phyloP scores from a whole-genome alignment of 2,329 filamentous ascomycete species.

The Phialophora tarda region DNA sequence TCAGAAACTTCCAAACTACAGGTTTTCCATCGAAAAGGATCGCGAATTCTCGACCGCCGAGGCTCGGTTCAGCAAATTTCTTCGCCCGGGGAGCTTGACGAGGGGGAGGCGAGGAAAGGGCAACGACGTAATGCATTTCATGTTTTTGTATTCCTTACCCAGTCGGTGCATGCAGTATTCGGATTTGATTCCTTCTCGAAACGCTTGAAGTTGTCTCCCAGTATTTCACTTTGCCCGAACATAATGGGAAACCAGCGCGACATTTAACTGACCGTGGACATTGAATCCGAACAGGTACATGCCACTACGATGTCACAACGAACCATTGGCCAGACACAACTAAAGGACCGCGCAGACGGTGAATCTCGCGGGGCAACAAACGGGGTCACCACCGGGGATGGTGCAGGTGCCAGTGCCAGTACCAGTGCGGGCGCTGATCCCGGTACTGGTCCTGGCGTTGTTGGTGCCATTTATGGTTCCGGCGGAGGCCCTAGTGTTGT shows the following conservation, averaged over 20 bases:
- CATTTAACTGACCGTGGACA: not conserved
- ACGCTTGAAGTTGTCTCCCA: no score
- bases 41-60: conserved; percentile 9
- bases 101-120: conserved; percentile 5
- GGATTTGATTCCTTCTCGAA: no score
- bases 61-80: conserved; percentile 5
- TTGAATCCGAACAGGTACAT: not conserved
- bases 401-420: not conserved
- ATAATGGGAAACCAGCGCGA: no score
- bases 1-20: not conserved
- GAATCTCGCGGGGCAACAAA: not conserved
- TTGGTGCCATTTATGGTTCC: no score
- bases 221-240: no score
- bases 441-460: no score
- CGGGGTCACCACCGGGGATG: not conserved
- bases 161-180: no score
- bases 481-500: not conserved
- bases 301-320: not conserved
- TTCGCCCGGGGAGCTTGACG: conserved; percentile 2
- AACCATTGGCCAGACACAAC: not conserved
- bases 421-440: not conserved
- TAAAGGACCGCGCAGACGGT: not conserved
- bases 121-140: no score
- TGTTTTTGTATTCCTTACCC: not conserved
- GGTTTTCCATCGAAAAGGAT: conserved; percentile 3